phyloP scores from a whole-genome alignment of 148 eudicot species.

The Vaccinium myrtillus region DNA sequence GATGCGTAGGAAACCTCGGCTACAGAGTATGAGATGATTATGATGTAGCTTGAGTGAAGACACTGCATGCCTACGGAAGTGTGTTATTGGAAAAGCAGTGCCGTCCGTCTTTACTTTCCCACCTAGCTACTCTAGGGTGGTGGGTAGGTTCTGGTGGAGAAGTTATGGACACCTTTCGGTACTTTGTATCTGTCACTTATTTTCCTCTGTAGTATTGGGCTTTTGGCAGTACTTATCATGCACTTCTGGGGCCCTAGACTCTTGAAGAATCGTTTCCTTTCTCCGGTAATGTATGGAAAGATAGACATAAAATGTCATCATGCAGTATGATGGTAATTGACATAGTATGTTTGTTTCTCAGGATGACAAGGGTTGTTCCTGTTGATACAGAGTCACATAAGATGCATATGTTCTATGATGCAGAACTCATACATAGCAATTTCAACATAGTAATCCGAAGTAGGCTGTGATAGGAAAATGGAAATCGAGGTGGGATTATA shows the following conservation, averaged over 20 bases:
- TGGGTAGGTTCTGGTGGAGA: no score
- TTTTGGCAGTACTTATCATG: neutral
- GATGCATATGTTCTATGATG: neutral
- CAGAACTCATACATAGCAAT: neutral
- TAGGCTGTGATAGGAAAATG: neutral
- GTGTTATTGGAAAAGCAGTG: no score
- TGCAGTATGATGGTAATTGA: neutral
- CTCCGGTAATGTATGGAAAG: neutral
- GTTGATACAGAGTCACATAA: neutral
- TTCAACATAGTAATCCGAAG: neutral
- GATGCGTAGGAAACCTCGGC: no score
- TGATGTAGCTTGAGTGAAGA: no score
- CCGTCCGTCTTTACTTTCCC: no score
- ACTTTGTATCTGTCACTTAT: no score
- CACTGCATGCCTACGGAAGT: no score
- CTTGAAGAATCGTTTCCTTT: neutral
- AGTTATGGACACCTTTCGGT: no score
- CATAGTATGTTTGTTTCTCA: neutral
- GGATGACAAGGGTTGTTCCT: neutral
- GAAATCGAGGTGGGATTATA: neutral
- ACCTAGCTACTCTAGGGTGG: no score
- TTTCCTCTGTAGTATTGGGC: no score
- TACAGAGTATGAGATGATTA: no score
- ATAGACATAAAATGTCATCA: neutral
- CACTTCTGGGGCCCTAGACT: neutral